Conservation (phyloP, 2,329 filamentous ascomycete genomes). For the Curvularia eragrostidis region DNA sequence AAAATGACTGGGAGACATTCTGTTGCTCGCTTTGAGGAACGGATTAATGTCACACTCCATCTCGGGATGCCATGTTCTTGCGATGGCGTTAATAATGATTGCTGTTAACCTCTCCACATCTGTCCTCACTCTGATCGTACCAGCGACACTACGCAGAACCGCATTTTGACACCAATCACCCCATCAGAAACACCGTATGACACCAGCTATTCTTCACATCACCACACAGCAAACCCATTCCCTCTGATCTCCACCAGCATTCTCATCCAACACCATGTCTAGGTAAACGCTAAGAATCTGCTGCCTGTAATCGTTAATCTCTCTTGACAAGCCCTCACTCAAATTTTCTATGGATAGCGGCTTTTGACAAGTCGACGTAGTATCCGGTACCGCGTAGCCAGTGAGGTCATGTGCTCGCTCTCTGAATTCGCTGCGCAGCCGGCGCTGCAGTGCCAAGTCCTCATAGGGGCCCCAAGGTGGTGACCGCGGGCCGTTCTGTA, state of each 20-base stretch:
- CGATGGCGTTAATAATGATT: background rate
- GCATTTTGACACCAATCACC: background rate
- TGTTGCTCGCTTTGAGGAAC: background rate
- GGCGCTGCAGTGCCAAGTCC: conserved; percentile 16
- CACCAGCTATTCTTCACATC: conserved; percentile 17
- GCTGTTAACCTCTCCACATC: background rate
- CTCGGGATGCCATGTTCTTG: background rate
- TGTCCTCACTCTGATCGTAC: background rate
- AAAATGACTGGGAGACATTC: background rate
- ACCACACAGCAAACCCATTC: conserved; percentile 22
- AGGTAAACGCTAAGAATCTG: conserved; percentile 31
- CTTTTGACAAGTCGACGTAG: background rate
- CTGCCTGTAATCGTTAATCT: conserved; percentile 29
- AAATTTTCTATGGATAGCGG: conserved; percentile 3
- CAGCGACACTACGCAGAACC: background rate
- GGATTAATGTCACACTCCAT: background rate
- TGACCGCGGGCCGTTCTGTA: conserved; percentile 17
- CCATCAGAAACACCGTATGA: background rate
- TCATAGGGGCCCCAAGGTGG: conserved; percentile 27
- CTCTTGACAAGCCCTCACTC: conserved; percentile 15
- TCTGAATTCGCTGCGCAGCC: conserved; percentile 11
- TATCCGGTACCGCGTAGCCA: background rate
- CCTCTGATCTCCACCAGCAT: conserved; percentile 9
- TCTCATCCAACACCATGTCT: conserved; percentile 31
- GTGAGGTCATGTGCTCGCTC: conserved; percentile 7